phyloP scores from a whole-genome alignment of 441 rosid genomes.

The Pelargonium fulgidum region DNA sequence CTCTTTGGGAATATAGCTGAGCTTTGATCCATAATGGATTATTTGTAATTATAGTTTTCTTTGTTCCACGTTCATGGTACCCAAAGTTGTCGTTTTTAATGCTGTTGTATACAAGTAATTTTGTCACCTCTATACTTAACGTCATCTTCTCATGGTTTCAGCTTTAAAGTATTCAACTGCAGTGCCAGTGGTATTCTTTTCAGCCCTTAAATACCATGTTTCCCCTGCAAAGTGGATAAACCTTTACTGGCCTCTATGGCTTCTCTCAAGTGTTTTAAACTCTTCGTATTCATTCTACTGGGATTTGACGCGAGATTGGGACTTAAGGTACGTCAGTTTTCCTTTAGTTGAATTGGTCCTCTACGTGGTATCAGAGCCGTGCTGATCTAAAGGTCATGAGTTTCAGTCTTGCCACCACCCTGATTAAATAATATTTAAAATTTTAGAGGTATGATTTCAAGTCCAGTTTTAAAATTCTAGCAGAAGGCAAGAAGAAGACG shows the following conservation, averaged over 20 bases:
- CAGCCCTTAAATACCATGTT: slow-evolving; percentile 91
- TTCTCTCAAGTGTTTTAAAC: slow-evolving; percentile 69
- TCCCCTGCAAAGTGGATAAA: slow-evolving; percentile 62
- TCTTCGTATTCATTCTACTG: slow-evolving; percentile 84
- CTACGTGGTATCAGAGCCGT: too few species aligned
- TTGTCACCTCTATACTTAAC: slow-evolving; percentile 13
- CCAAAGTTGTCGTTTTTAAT: neutral
- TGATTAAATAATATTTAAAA: too few species aligned
- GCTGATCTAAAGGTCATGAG: too few species aligned
- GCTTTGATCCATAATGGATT: too few species aligned
- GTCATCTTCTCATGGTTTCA: slow-evolving; percentile 39
- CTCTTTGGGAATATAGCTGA: too few species aligned
- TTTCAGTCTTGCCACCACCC: too few species aligned
- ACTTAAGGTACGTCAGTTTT: slow-evolving; percentile 54
- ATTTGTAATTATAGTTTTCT: too few species aligned
- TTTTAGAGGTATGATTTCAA: too few species aligned
- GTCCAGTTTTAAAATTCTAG: too few species aligned
- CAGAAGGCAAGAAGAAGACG: too few species aligned
- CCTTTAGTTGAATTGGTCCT: neutral
- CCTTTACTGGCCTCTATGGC: slow-evolving; percentile 86
- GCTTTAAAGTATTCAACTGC: slow-evolving; percentile 88
- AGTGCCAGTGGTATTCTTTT: slow-evolving; percentile 88
- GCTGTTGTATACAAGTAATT: neutral
- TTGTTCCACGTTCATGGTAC: too few species aligned
- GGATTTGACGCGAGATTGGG: slow-evolving; percentile 95